These are phyloP conservation scores for Calonectria ilicicola DNA, from an alignment of 2,329 filamentous ascomycete species.

Conservation along the genomic window DNA sequence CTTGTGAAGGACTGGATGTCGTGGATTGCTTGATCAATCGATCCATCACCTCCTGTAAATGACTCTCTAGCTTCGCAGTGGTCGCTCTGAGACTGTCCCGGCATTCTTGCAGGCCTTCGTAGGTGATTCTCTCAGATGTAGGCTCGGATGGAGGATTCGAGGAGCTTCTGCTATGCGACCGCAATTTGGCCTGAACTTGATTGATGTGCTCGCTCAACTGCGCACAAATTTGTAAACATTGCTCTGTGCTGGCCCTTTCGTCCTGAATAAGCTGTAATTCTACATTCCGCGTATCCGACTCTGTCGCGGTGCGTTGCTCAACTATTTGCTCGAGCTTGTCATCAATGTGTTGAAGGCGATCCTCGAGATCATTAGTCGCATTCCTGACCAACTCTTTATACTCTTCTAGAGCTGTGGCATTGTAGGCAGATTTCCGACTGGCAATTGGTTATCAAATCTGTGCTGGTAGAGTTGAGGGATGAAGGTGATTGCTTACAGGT, in stretches of 20 bases:
- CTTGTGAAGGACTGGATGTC: background rate
- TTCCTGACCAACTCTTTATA: conserved; percentile 23
- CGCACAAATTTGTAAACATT: conserved; percentile 33
- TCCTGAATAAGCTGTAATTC: conserved; percentile 27
- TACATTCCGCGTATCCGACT: background rate
- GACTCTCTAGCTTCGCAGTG: background rate
- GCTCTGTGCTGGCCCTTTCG: conserved; percentile 34
- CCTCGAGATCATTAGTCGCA: conserved; percentile 26
- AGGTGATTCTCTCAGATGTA: conserved; percentile 4
- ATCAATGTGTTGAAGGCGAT: conserved; percentile 24
- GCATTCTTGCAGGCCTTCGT: conserved; percentile 26
- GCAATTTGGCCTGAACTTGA: conserved; percentile 22
- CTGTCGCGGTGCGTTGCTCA: background rate
- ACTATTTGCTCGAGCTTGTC: conserved; percentile 27
- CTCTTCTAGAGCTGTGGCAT: conserved; percentile 20
- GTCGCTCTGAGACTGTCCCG: conserved; percentile 8
- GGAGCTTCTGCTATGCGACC: background rate
- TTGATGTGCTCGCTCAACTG: conserved; percentile 35
- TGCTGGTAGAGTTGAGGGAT: background rate
- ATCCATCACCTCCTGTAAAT: background rate
- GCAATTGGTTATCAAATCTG: background rate
- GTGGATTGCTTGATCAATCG: background rate
- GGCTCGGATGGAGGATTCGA: background rate
- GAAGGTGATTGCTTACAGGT: conserved; percentile 27
- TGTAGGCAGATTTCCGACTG: conserved; percentile 21